Evolutionary conservation across 2,329 filamentous ascomycete species (phyloP), one percentile per base, ranked within the genome.

Genomic region (Diplodia corticola): DNA sequence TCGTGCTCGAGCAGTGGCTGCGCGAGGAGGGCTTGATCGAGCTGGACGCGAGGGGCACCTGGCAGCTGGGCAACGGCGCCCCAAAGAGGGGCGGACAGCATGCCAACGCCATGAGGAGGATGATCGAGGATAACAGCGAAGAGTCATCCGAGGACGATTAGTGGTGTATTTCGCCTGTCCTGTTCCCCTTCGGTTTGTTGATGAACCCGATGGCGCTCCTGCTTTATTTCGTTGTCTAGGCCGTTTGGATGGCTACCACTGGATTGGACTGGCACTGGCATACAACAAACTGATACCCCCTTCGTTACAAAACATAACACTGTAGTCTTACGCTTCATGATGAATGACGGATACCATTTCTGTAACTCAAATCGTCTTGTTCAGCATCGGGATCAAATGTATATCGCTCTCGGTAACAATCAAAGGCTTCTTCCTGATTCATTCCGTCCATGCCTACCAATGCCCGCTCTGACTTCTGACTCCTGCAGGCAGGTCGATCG

Each of bases 1-100:
- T 51, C 4, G 67, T 61, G 5, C 71, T 80, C 17, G 74, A 80
- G 68, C 63, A 69, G 10, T 84, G 80, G 73, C 70, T 83, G 33
- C 35, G 77, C 10, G 64, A 71, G 0, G 76, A 82, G 67, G 76
- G 76, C 0, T 69, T 83, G 35, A 71, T 82, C 48, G 71, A 70
- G 4, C 60, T 65, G 22, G 73, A 71, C 54, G 54, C 71, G 9
- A 67, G 68, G 6, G 73, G 71, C 5, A 68, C 67, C 49, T 78
- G 74, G 74, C 75, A 69, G 67, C 72, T 78, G 67, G 75, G 77
- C 0, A 71, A 75, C 66, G 78, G 77, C 5, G 28, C 37, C 3
- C 55, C 64, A 7, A 60, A 37, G 48, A 59, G 20, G 30, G 44
- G 6, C 12, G 20, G 17, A 3, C 49, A 22, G 1, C 37, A 53